A percentile compares a stretch with the other conserved stretches of the same genome.
Conservation (phyloP, 441 rosid species). For the Macaranga tanarius region DNA sequence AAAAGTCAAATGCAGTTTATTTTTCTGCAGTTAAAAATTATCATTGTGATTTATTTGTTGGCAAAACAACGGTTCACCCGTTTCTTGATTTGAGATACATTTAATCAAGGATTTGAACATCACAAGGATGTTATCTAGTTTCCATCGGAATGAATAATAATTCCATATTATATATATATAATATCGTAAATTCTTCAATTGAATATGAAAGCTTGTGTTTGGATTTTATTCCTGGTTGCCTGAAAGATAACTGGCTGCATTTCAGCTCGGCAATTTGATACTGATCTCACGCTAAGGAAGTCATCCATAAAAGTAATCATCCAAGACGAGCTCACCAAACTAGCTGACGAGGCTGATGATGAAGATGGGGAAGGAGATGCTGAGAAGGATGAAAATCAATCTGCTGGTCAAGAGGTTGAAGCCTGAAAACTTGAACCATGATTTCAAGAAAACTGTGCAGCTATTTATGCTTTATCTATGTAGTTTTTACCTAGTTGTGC, state of each 20-base stretch:
- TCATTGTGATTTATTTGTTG: not conserved
- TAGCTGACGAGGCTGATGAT: conserved; percentile 77
- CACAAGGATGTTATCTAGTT: not conserved
- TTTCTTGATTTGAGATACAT: not conserved
- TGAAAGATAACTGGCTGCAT: conserved; percentile 20
- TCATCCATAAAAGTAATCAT: conserved; percentile 74
- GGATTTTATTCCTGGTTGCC: not conserved
- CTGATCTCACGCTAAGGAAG: conserved; percentile 60
- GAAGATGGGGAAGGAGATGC: conserved; percentile 66
- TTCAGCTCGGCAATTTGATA: conserved; percentile 54
- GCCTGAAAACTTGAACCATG: conserved; percentile 39
- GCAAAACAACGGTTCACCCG: not conserved
- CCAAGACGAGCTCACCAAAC: conserved; percentile 87
- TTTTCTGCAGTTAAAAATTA: not conserved
- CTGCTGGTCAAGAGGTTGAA: conserved; percentile 46
- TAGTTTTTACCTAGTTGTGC: conserved; percentile 12
- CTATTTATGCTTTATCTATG: conserved; percentile 15
- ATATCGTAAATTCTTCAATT: not conserved
- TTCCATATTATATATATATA: not conserved
- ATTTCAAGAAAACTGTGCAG: conserved; percentile 29
- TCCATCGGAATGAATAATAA: not conserved
- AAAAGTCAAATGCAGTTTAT: not conserved
- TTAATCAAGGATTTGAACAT: not conserved
- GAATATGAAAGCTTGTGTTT: not conserved
- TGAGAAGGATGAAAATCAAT: conserved; percentile 47